Evolutionary conservation across 192 early-diverging fungal genomes (phyloP).

Genomic region (Thamnidium elegans): DNA sequence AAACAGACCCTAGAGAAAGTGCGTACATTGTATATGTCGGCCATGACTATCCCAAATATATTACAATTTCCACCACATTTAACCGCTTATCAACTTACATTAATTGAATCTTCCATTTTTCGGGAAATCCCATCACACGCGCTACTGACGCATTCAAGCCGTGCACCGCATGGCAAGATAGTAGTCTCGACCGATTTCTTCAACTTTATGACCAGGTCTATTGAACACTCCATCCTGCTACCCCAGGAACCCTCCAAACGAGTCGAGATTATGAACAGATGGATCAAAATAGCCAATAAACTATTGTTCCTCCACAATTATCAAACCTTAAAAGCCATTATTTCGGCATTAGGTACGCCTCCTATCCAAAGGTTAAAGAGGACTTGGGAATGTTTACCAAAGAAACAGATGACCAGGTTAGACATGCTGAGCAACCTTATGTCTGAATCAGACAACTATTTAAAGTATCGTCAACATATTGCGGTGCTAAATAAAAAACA

Average conservation of each 20-base stretch:
- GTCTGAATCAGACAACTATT: slow-evolving; percentile 70
- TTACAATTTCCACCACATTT: slow-evolving; percentile 59
- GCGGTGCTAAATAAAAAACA: slow-evolving; percentile 20
- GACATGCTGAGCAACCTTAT: slow-evolving; percentile 54
- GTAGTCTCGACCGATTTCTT: slow-evolving; percentile 73
- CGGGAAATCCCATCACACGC: slow-evolving; percentile 56
- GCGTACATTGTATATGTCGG: slow-evolving; percentile 47
- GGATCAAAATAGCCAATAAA: slow-evolving; percentile 67
- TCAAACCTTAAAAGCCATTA: slow-evolving; percentile 69
- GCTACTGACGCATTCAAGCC: slow-evolving; percentile 58
- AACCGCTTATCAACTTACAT: slow-evolving; percentile 65
- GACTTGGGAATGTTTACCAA: slow-evolving; percentile 71
- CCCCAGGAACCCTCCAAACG: slow-evolving; percentile 54
- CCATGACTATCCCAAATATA: slow-evolving; percentile 50
- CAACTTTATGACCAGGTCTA: slow-evolving; percentile 73
- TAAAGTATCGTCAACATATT: slow-evolving; percentile 64
- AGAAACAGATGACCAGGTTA: slow-evolving; percentile 56
- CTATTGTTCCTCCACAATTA: slow-evolving; percentile 60
- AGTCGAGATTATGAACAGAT: slow-evolving; percentile 59
- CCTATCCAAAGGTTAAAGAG: slow-evolving; percentile 65
- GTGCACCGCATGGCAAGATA: slow-evolving; percentile 56
- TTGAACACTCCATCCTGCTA: slow-evolving; percentile 69
- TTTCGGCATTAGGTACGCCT: slow-evolving; percentile 64
- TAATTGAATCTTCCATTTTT: slow-evolving; percentile 71
- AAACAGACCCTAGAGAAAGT: slow-evolving; percentile 49